Evolutionary conservation across 257 asterid genomes (phyloP), one percentile per base, ranked within the genome.

Genomic region (Solanum chmielewskii): DNA sequence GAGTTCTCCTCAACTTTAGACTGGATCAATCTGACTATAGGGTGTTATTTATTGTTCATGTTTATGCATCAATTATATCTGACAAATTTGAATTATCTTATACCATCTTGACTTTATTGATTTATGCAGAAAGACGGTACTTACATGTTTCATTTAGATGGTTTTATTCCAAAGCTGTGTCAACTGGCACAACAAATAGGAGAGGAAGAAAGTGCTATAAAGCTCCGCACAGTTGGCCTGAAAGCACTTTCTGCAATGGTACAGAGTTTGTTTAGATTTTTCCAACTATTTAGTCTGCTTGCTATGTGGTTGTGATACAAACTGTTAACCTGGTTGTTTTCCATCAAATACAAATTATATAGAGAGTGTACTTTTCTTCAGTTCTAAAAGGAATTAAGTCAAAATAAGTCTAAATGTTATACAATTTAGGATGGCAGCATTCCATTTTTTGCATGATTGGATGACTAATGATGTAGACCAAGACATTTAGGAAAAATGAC

Each of bases 201-300:
- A 88, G 99, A 97, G 3, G 95, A 93, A 52, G 98, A 94, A 85
- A 92, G 93, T 88, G 89, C 90, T 25, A 89, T 84, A 87, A 90
- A 80, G 13, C 90, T 95, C 87, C 94, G 94, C 88, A 94, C 96
- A 64, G 94, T 96, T 84, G 96, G 93, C 31, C 91, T 97, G 88
- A 97, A 97, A 89, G 94, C 98, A 86, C 97, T 95, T 85, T 93
- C 98, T 86, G 93, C 99, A 68, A 91, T 96, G 99, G 99, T 96
- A 92, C 85, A 49, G 29, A 81, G 45, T 49, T 83, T 21, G 83
- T 91, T 33, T 87, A 68, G 52, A 31, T 78, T 45, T 69, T 71
- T 39, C 88, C 83, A 52, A 25, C 84, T 81, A 49, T 81, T 29
- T 47, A 81, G 29, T 81, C 85, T 81, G 21, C 31, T 27, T 33